Base-by-base conservation (phyloP, 2,329 filamentous ascomycete species). In the Colletotrichum paranaense region DNA sequence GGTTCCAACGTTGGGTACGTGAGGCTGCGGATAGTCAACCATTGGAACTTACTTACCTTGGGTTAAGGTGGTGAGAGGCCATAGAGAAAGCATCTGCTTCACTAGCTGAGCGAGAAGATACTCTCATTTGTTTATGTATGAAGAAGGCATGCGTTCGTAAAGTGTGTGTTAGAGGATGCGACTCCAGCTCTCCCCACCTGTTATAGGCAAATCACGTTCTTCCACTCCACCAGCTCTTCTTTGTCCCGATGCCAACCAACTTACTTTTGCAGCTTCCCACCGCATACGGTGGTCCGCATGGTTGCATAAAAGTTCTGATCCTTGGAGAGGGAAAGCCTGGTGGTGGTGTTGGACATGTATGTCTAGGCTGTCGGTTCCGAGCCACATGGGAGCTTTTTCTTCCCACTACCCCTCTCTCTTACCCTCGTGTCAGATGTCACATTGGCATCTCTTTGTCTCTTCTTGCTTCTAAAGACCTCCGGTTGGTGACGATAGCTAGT, bases 391-490 rank as follows among this genome's bases (percentile, higher is more conserved):
- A 32, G 30, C 7, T 5, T 26, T 26, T 26, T 57, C 28, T 1
- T 14, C 14, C 35, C 22, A 42, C 38, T 16, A 5, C 32, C 32
- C 38, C 38, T 42, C 38, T 42, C 38, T 32, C 30, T 32, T 9
- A 4, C 12, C 7, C 12, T 28, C 19, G n/a, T n/a, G 46, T 72
- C 66, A 72, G 59, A 69, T 73, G 55, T 69, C 53, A 64, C 59
- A 56, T 56, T 55, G 28, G 56, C 22, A 55, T 55, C 63, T 24
- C 24, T 42, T 52, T 59, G 30, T 4, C 49, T 35, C 38, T 38
- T 46, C 26, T 49, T 56, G 35, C 24, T 57, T 28, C 32, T 9
- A n/a, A 32, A 64, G 42, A 28, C 14, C 9, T 55, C 62, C n/a
- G 30, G 62, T 35, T n/a, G 46, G 46, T 53, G 42, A 22, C 9